phyloP scores from a whole-genome alignment of 1,284 basidiomycete species.

The Agroathelia rolfsii region DNA sequence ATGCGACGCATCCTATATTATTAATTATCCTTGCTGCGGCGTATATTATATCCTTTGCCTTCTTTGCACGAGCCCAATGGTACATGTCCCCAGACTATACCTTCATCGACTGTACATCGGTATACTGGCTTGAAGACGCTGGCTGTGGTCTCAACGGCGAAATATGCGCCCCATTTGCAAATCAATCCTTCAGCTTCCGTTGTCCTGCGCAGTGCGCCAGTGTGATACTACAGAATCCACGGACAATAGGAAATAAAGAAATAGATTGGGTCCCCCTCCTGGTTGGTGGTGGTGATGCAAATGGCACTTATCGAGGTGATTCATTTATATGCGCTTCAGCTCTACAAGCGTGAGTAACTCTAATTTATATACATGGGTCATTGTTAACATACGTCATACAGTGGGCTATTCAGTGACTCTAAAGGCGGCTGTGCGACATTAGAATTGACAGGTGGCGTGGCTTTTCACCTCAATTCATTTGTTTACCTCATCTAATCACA shows the following conservation, averaged over 20 bases:
- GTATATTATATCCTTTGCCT: conserved; percentile 66
- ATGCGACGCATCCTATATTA: conserved; percentile 41
- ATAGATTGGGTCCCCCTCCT: conserved; percentile 66
- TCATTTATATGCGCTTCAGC: conserved; percentile 82
- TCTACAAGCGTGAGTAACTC: conserved; percentile 58
- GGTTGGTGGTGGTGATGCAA: conserved; percentile 70
- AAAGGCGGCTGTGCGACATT: conserved; percentile 74
- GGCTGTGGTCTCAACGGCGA: conserved; percentile 73
- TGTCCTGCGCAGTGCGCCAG: conserved; percentile 70
- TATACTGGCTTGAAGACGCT: conserved; percentile 61
- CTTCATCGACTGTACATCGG: conserved; percentile 58
- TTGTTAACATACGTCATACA: conserved; percentile 20
- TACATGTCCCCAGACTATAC: conserved; percentile 56
- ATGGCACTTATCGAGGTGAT: conserved; percentile 72
- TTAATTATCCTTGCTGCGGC: conserved; percentile 44
- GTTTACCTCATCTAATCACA: too few species aligned
- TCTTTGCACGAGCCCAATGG: conserved; percentile 64
- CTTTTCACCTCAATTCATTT: too few species aligned
- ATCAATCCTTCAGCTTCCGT: conserved; percentile 60
- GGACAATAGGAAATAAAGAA: conserved; percentile 63
- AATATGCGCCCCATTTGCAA: conserved; percentile 57
- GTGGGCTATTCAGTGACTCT: conserved; percentile 55
- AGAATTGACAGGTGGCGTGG: conserved; percentile 58
- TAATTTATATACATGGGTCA: conserved; percentile 5
- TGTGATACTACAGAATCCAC: conserved; percentile 65